phyloP scores from a whole-genome alignment of 805 yeast genomes.

The Saccharomycopsis oosterbeekiorum region DNA sequence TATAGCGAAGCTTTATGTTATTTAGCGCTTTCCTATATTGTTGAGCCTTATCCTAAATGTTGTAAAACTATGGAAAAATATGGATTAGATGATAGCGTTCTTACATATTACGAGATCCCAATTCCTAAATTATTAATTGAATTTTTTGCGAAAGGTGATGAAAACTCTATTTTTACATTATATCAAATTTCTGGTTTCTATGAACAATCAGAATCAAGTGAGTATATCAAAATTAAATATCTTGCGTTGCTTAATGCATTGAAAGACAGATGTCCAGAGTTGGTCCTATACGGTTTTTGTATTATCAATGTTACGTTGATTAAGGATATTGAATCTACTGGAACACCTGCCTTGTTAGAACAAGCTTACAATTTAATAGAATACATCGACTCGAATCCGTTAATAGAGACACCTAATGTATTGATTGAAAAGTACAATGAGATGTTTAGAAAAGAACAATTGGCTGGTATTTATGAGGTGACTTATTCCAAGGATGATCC shows the following conservation, averaged over 20 bases:
- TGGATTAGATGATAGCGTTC: slow-evolving; percentile 6
- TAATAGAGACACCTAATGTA: slow-evolving; percentile 2
- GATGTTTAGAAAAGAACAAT: background rate
- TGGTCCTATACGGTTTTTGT: slow-evolving; percentile 9
- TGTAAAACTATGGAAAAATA: background rate
- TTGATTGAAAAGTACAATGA: background rate
- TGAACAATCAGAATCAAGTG: slow-evolving; percentile 8
- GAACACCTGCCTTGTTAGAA: slow-evolving; percentile 8
- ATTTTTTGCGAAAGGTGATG: slow-evolving; percentile 7
- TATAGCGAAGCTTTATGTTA: slow-evolving; percentile 2
- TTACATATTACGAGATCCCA: background rate
- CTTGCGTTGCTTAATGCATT: slow-evolving; percentile 9
- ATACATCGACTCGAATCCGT: background rate
- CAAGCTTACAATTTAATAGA: slow-evolving; percentile 2
- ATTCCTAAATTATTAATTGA: slow-evolving; percentile 13
- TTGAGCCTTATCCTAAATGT: background rate
- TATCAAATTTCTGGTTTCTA: slow-evolving; percentile 7
- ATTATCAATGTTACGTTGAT: slow-evolving; percentile 3
- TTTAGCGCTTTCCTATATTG: slow-evolving; percentile 4
- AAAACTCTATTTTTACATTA: slow-evolving; percentile 7
- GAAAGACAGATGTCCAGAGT: slow-evolving; percentile 8
- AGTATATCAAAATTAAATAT: background rate
- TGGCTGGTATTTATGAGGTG: slow-evolving; percentile 1
- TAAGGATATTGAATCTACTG: slow-evolving; percentile 12
- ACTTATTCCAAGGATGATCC: slow-evolving; percentile 3